A percentile compares a stretch with the other conserved stretches of the same genome.
These are phyloP conservation scores for Penicillium silybi DNA, from an alignment of 495 filamentous ascomycete genomes.

Conservation along the genomic window DNA sequence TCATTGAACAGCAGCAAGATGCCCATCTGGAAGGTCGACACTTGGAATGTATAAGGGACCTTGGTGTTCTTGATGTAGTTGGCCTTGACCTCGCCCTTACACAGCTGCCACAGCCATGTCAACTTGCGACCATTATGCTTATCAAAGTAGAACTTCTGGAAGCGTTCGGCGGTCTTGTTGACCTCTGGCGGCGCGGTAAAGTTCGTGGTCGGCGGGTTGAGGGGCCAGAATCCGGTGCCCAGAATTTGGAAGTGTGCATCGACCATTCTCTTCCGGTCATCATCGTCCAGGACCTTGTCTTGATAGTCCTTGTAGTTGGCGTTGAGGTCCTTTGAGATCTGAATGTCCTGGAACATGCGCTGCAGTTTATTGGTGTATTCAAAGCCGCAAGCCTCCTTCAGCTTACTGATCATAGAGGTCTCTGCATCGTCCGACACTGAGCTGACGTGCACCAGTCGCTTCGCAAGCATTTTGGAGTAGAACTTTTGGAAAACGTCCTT, in stretches of 20 bases:
- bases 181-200: conserved; percentile 86
- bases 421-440: conserved; percentile 97
- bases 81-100: conserved; percentile 93
- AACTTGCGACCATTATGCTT: conserved; percentile 96
- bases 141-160: conserved; percentile 85
- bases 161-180: conserved; percentile 79
- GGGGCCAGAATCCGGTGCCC: conserved; percentile 96
- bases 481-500: conserved; percentile 99
- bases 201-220: conserved; percentile 75
- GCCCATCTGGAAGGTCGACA: conserved; percentile 96
- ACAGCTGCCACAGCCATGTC: conserved; percentile 97
- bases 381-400: conserved; percentile 97
- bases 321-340: conserved; percentile 97
- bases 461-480: conserved; percentile 94
- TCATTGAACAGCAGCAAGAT: conserved; percentile 97
- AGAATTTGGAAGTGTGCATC: conserved; percentile 84
- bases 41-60: conserved; percentile 93
- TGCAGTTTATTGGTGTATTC: conserved; percentile 99
- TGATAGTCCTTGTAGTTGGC: conserved; percentile 72
- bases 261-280: conserved; percentile 55
- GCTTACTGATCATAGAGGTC: conserved; percentile 98
- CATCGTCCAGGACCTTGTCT: conserved; percentile 56
- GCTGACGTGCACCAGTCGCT: conserved; percentile 88
- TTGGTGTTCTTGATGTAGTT: conserved; percentile 87
- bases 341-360: conserved; percentile 99